phyloP scores from a whole-genome alignment of 176 grass and related monocot species.

The Aegilops sharonensis region DNA sequence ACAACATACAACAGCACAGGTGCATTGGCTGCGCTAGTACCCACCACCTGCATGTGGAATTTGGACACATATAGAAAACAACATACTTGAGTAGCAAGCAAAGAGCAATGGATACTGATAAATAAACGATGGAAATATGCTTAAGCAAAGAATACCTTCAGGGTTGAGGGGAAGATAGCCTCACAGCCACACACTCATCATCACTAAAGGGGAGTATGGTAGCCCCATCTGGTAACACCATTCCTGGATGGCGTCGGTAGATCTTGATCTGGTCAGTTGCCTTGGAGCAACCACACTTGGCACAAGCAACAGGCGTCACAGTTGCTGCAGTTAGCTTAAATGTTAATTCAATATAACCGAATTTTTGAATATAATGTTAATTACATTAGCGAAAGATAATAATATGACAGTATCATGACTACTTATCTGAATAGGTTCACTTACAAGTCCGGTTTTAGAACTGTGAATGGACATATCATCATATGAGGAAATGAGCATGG shows the following conservation, averaged over 20 bases:
- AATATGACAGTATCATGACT: too few relatives aligned
- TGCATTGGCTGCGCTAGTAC: neutral
- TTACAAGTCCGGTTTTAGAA: too few relatives aligned
- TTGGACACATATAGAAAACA: neutral
- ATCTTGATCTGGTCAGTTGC: constrained; percentile 37
- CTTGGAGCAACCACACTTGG: constrained; percentile 23
- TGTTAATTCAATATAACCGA: too few relatives aligned
- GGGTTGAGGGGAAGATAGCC: constrained; percentile 34
- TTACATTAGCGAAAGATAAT: too few relatives aligned
- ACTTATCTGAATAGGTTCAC: too few relatives aligned
- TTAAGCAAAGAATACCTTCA: constrained; percentile 37
- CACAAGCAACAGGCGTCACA: neutral
- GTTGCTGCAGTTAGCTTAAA: neutral
- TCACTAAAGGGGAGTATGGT: constrained; percentile 55
- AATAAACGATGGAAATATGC: neutral
- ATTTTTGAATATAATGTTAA: too few relatives aligned
- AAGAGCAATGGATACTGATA: neutral
- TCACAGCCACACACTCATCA: constrained; percentile 58
- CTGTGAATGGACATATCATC: neutral
- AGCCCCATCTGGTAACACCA: constrained; percentile 42
- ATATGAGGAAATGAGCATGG: neutral
- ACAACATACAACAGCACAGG: neutral
- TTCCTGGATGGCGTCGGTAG: constrained; percentile 35
- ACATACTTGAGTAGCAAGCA: neutral
- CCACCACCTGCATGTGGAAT: constrained; percentile 11